Evolutionary conservation across 1,139 yeast genomes (phyloP), one percentile per base, ranked within the genome.

Genomic region (Blastobotrys elegans): DNA sequence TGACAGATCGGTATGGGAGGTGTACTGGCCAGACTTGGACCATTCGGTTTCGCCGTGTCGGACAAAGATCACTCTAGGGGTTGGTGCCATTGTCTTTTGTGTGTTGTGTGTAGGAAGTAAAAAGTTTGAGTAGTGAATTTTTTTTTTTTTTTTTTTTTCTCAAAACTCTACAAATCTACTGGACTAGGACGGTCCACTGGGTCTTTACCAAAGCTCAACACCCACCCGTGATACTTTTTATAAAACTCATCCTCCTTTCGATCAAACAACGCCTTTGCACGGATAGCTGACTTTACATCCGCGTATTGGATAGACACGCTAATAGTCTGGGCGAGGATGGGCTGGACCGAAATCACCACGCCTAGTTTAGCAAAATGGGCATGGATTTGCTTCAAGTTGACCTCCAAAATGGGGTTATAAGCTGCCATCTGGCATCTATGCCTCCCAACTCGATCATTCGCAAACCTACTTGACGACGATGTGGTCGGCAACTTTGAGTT

Each of bases 11-110:
- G 97, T 90, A 44, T 73, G 59, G 2, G 96, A 87, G 5, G 97
- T 90, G 67, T 87, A 83, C 65, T 87, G 96, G 29, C 97, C 97
- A 3, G 89, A 76, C 61, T 84, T 80, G 32, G 97, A 89, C 97
- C 97, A 90, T 66, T 81, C 95, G 2, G 97, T 90, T 69, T 90
- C 96, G 32, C 77, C 88, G 59, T 83, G 90, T 59, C 96, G 90
- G 45, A 86, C 79, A 57, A 87, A 80, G 31, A 87, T 78, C 36
- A 87, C 80, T 67, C 95, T 75, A 17, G 95, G 95, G 20, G 87
- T 75, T n/a, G 55, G 54, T 26, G 53, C 48, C 27, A 24, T 24
- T 24, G 10, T 24, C 10, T 24, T 24, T 37, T 24, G n/a, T n/a
- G n/a, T n/a, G n/a, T n/a, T n/a, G n/a, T n/a, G n/a, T n/a, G n/a